Evolutionary conservation across 345 rosid species (phyloP).

Genomic region (Salix brachista): DNA sequence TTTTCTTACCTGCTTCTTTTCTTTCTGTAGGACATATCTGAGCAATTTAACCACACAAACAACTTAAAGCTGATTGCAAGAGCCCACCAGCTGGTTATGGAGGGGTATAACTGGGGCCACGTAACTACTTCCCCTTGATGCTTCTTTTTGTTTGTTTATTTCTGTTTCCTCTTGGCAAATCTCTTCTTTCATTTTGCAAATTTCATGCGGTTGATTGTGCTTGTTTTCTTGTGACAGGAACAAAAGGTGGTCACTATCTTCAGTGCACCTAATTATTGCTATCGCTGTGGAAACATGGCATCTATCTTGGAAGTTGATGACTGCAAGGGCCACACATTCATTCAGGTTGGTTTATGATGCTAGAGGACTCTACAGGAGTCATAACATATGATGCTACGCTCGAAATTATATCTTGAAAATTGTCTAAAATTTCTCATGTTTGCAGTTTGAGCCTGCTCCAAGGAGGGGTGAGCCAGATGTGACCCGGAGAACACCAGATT

Average conservation of each 20-base stretch:
- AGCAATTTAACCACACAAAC: constrained; percentile 89
- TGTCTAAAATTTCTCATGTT: background rate
- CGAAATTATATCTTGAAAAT: background rate
- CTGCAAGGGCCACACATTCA: constrained; percentile 88
- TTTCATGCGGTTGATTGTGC: background rate
- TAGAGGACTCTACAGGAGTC: background rate
- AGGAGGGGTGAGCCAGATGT: constrained; percentile 98
- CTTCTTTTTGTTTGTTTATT: background rate
- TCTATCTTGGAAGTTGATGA: constrained; percentile 92
- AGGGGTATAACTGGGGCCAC: constrained; percentile 97
- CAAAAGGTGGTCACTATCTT: constrained; percentile 96
- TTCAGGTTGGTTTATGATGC: constrained; percentile 58
- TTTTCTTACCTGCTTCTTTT: background rate
- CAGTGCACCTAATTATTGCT: constrained; percentile 95
- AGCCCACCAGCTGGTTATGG: constrained; percentile 97
- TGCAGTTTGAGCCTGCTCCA: constrained; percentile 98
- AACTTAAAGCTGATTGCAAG: constrained; percentile 85
- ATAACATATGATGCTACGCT: background rate
- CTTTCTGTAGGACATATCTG: constrained; percentile 78
- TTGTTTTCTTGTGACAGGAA: constrained; percentile 45
- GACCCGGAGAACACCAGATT: constrained; percentile 93
- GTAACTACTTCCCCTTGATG: constrained; percentile 37
- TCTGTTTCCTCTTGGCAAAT: background rate
- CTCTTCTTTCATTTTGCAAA: constrained; percentile 3
- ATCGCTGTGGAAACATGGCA: constrained; percentile 98